Base-by-base conservation (phyloP, 257 asterid species). In the Coffea canephora region DNA sequence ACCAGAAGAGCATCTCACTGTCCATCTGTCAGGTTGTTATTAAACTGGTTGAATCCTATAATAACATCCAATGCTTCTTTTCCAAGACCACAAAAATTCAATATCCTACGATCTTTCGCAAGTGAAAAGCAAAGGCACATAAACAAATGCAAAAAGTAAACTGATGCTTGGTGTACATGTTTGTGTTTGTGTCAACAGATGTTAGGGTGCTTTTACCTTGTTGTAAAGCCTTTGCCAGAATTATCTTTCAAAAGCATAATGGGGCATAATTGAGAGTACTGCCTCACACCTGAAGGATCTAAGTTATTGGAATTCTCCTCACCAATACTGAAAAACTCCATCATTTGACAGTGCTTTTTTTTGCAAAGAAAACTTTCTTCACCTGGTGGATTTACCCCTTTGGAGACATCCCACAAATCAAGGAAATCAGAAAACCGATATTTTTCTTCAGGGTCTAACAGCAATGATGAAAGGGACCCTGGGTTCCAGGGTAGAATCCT, bases 391-490 rank as follows among this genome's bases (percentile, higher is more conserved):
- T 64, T 82, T 78, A 89, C 79, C 69, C 85, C 91, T 80, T 87
- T 73, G 84, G 71, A 68, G 79, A 81, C 79, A 85, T 93, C 95
- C 98, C 97, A 94, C 86, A 93, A 84, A 86, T 86, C 88, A 55
- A 82, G 69, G 59, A 55, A 59, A 78, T 81, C 80, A 68, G 69
- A 54, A 62, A 77, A n/a, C 19, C 65, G 79, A 82, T 36, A 50
- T 50, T 83, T 83, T 71, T 81, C 82, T 84, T 88, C 88, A 74
- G 81, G 79, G 52, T 82, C 74, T 39, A 79, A 78, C 55, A 80
- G 36, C 67, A 55, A 72, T 57, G 88, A 78, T 76, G 88, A 69
- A 48, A 27, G 41, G 3, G 61, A 75, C 64, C 75, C 84, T 36
- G 59, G 4, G 18, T 83, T 75, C 25, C 34, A 34, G 41, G 62